Evolutionary conservation across 768 basidiomycete genomes (phyloP).

Genomic region (Naematelia aurantialba): DNA sequence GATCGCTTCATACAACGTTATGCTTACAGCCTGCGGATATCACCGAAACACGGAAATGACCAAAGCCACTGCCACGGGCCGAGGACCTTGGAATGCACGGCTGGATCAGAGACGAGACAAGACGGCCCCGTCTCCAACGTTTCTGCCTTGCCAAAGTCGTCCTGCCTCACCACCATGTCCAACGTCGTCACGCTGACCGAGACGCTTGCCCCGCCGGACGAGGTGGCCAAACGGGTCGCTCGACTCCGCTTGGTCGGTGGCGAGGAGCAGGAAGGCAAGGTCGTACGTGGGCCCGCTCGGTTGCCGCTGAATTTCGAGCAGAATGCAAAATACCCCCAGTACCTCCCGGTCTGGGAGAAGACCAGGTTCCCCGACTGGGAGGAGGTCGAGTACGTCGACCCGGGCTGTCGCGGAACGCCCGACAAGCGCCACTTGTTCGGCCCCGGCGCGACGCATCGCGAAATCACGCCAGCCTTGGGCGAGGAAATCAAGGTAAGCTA

Average conservation of each 20-base stretch:
- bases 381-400: conserved; percentile 13
- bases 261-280: background rate
- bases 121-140: too few relatives aligned
- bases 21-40: too few relatives aligned
- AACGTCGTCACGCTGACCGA: conserved; percentile 1
- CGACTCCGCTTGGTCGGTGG: background rate
- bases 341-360: conserved; percentile 18
- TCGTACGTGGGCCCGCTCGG: background rate
- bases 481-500: conserved; percentile 15
- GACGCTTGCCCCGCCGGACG: conserved; percentile 4
- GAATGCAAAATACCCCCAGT: conserved; percentile 15
- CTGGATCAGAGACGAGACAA: too few relatives aligned
- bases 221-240: background rate
- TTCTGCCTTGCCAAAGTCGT: background rate
- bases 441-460: background rate
- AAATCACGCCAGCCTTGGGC: conserved; percentile 9
- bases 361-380: conserved; percentile 25
- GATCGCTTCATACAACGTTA: too few relatives aligned
- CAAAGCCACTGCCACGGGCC: too few relatives aligned
- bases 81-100: too few relatives aligned
- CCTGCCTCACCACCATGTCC: background rate
- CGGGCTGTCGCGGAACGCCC: conserved; percentile 6
- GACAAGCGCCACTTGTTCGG: conserved; percentile 12
- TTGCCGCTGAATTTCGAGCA: background rate
- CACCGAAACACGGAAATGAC: too few relatives aligned